Evolutionary conservation across 2,329 filamentous ascomycete genomes (phyloP), one percentile per base, ranked within the genome.

Genomic region (Hirsutella minnesotensis): DNA sequence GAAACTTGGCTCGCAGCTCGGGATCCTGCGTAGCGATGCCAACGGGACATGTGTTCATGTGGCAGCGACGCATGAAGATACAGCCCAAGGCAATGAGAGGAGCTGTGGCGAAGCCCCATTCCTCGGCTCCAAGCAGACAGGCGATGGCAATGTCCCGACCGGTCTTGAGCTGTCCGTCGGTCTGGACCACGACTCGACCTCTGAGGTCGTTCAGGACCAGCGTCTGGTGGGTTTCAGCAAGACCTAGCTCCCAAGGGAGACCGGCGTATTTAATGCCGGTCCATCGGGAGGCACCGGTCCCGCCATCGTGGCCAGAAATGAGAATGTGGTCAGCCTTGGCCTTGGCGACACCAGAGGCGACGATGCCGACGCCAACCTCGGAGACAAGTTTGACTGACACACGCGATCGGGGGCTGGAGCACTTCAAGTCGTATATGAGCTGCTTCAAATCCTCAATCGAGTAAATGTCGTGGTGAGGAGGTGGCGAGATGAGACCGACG

Each of bases 241-340:
- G 83, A 76, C 90, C 90, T 53, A 96, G 63, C 64, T 96, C 90
- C 89, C 89, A 96, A 21, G 90, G 90, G 30, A 95, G 79, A 75
- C 90, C 90, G 40, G 89, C 90, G 62, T 95, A 95, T 66, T 95
- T 95, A 79, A 95, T 95, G 72, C 90, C 90, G 57, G 90, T 96
- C 90, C 90, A 96, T 63, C 90, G 75, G 41, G 89, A 95, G 47
- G 90, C 90, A 72, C 90, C 90, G 47, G 90, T 96, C 63, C 90
- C 90, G 72, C 90, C 90, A 58, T 96, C 90, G 59, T 96, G 90
- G 53, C 90, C 90, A 49, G 90, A 95, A 56, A 96, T 95, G 56
- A 96, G 67, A 51, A 96, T 95, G 66, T 96, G 89, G 56, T 95
- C 89, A 47, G 89, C 88, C 72, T 95, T 95, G 42, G 90, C 90